Evolutionary conservation across 306 rosid species (phyloP), one percentile per base, ranked within the genome.

Genomic region (Hylodesmum podocarpum): DNA sequence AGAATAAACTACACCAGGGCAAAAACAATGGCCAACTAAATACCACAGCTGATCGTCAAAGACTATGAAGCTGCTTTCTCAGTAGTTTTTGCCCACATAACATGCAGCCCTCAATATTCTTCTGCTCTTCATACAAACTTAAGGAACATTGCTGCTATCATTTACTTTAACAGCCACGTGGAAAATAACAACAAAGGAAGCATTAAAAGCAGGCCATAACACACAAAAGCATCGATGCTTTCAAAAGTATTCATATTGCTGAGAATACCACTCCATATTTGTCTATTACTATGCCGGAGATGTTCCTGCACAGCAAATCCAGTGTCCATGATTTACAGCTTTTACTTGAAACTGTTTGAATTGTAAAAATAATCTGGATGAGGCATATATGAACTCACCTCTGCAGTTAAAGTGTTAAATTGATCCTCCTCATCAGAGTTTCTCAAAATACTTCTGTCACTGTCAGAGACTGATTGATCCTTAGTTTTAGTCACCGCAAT

Each of bases 111-210:
- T 11, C 3, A 14, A 46, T 72, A 37, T 13, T 83, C 19, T 66
- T 61, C 39, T 22, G 36, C 58, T 36, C 29, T 5, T 6, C 44
- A 6, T 7, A 66, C 66, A 25, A 59, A 69, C 53, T 70, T 16
- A 6, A 9, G 22, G 66, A 47, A 39, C 46, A 13, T 73, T 24
- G 40, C 70, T 29, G 75, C 71, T 39, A 50, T 47, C 66, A 40
- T 39, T 64, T 78, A 86, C 72, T n/a, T 34, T 28, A 88, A 90
- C 54, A 90, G 74, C 95, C 86, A 88, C 12, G 84, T 73, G 47
- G 89, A 86, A 78, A 89, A 64, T 43, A 86, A 77, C 89, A 95
- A 77, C 72, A 90, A 46, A 36, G 96, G 91, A 78, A 89, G 75
- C 88, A 92, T 86, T 55, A 77, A 78, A 61, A 80, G 78, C 81